Evolutionary conservation across 1,284 basidiomycete species (phyloP).

Genomic region (Rhodotorula sp.): DNA sequence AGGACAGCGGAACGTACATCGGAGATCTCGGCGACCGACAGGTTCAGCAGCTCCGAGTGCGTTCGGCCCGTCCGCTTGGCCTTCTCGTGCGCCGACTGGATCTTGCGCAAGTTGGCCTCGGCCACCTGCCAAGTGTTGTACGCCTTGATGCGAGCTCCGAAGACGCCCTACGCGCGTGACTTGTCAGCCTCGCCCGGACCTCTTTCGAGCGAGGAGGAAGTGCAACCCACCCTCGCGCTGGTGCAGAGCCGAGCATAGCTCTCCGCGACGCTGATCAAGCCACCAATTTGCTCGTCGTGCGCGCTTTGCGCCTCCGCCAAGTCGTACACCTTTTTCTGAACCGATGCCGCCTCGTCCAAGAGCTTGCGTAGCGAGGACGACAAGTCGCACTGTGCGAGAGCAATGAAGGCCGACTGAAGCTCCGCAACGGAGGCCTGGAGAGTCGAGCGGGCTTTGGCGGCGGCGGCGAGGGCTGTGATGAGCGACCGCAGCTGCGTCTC

Average conservation of each 20-base stretch:
- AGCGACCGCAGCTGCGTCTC: slow-evolving; percentile 84
- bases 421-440: slow-evolving; percentile 45
- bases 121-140: slow-evolving; percentile 76
- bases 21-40: slow-evolving; percentile 70
- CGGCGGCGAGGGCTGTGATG: slow-evolving; percentile 77
- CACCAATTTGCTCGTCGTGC: slow-evolving; percentile 40
- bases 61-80: slow-evolving; percentile 69
- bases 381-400: slow-evolving; percentile 48
- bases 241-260: slow-evolving; percentile 90
- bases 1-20: slow-evolving; percentile 57
- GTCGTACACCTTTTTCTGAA: slow-evolving; percentile 44
- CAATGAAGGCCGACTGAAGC: slow-evolving; percentile 46
- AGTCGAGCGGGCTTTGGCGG: slow-evolving; percentile 72
- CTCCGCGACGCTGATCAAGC: slow-evolving; percentile 59
- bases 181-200: too few relatives aligned
- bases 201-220: slow-evolving; percentile 45
- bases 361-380: slow-evolving; percentile 48
- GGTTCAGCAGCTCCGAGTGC: slow-evolving; percentile 63
- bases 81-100: slow-evolving; percentile 74
- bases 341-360: slow-evolving; percentile 48
- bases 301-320: slow-evolving; percentile 37
- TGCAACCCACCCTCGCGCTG: slow-evolving; percentile 82
- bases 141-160: slow-evolving; percentile 76
- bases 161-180: slow-evolving; percentile 63
- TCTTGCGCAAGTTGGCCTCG: slow-evolving; percentile 71